Evolutionary conservation across 208 protist genomes (phyloP), one percentile per base, ranked within the genome.

Genomic region (Strigomonas oncopelti): DNA sequence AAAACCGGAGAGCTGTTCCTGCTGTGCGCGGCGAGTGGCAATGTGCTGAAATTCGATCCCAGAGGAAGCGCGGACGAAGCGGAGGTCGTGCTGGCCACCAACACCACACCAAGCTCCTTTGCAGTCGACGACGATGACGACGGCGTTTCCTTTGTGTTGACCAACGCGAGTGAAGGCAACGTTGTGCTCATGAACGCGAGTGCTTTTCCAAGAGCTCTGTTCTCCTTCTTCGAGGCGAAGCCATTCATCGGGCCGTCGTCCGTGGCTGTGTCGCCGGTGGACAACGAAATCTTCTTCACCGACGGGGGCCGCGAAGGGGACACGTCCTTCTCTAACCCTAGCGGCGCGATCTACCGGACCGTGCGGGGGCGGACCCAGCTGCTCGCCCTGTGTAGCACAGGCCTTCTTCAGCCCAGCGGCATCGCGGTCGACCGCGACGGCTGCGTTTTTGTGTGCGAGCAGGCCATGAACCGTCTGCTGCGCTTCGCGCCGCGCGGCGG

Each of bases 211-310:
- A 54, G 28, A 46, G 5, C 51, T 28, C 38, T 38, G 48, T 64
- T 27, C 83, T 72, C 58, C 28, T 82, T 42, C 53, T 77, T 83
- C 55, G 74, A 88, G 51, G 83, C 77, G n/a, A n/a, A 59, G 9
- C 27, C 57, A 7, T 83, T 93, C 32, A 27, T 78, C 51, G 82
- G 76, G 1, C 88, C 88, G 0, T 79, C 80, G 7, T 73, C 75
- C 5, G 38, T 87, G 16, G 64, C 72, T 13, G 72, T 90, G 27
- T 74, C 61, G 27, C 76, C 79, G 3, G 55, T 58, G 4, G 66
- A 76, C 46, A 72, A 78, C 1, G 83, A 88, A 70, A 46, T 93
- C 27, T 81, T 86, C 69, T 90, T 93, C 67, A 91, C 84, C 1
- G 88, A 93, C 67, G 82, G 73, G 5, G 84, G 88, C 25, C 61